A percentile compares a stretch with the other conserved stretches of the same genome.
These are phyloP conservation scores for Phaeoacremonium minimum DNA, from an alignment of 2,329 filamentous ascomycete genomes.

Conservation along the genomic window DNA sequence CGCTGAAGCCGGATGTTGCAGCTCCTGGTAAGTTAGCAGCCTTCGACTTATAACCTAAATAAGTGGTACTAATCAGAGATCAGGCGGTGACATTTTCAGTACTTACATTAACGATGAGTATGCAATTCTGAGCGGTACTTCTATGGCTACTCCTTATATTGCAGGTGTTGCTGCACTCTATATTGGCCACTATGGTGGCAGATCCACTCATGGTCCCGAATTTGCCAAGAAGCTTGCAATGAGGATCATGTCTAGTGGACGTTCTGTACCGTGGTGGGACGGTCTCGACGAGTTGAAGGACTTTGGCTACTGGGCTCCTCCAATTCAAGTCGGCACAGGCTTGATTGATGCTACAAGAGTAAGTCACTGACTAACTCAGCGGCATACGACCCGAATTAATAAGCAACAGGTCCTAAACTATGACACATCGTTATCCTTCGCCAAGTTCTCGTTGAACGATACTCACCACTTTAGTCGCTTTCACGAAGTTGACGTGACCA, in stretches of 20 bases:
- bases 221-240: slow-evolving; percentile 16
- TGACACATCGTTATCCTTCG: slow-evolving; percentile 24
- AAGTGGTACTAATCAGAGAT: too few species aligned
- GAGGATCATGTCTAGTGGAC: slow-evolving; percentile 21
- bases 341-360: slow-evolving; percentile 28
- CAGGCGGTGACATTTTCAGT: slow-evolving; percentile 45
- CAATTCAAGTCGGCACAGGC: slow-evolving; percentile 33
- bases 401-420: slow-evolving; percentile 24
- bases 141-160: slow-evolving; percentile 51
- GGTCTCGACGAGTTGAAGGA: slow-evolving; percentile 11
- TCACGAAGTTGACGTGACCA: slow-evolving; percentile 32
- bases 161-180: slow-evolving; percentile 46
- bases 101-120: slow-evolving; percentile 39
- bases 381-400: not conserved
- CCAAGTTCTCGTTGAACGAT: slow-evolving; percentile 34
- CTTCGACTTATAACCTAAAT: too few species aligned
- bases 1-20: slow-evolving; percentile 45
- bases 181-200: slow-evolving; percentile 34
- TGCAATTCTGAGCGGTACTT: slow-evolving; percentile 45
- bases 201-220: slow-evolving; percentile 27
- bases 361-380: not conserved
- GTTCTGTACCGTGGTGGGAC: slow-evolving; percentile 17
- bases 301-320: slow-evolving; percentile 18
- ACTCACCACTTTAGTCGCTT: slow-evolving; percentile 26
- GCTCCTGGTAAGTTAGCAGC: slow-evolving; percentile 44